A percentile compares a stretch with the other conserved stretches of the same genome.
Conservation (phyloP, 768 basidiomycete species). For the Rubroboletus pulcherrimus region DNA sequence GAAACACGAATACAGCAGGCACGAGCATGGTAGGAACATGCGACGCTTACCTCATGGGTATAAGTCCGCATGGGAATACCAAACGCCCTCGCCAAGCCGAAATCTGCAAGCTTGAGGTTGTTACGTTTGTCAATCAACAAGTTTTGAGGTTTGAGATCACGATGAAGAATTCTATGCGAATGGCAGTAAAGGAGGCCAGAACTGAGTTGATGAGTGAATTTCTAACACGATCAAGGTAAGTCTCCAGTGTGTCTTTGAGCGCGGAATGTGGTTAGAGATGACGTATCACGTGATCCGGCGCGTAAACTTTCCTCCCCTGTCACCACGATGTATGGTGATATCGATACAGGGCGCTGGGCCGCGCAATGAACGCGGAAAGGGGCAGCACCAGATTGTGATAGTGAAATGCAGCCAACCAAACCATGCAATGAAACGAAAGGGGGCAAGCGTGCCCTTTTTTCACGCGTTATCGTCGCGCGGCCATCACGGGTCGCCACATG, state of each 20-base stretch:
- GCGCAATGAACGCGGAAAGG: background rate
- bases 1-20: background rate
- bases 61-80: constrained; percentile 99
- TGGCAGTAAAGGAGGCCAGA: constrained; percentile 93
- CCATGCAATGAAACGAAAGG: constrained; percentile 10
- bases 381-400: background rate
- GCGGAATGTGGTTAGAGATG: background rate
- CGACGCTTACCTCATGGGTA: constrained; percentile 83
- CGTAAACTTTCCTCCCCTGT: constrained; percentile 17
- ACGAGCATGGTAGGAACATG: background rate
- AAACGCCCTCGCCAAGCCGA: constrained; percentile 93
- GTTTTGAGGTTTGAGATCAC: constrained; percentile 96
- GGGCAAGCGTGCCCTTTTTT: constrained; percentile 1
- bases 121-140: constrained; percentile 84
- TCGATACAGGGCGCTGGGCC: constrained; percentile 8
- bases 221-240: constrained; percentile 46
- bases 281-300: constrained; percentile 31
- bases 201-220: constrained; percentile 92
- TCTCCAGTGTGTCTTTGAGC: background rate
- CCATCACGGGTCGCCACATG: constrained; percentile 6
- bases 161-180: constrained; percentile 92
- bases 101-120: constrained; percentile 95
- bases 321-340: constrained; percentile 21
- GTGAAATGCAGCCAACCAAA: background rate
- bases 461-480: constrained; percentile 25